Evolutionary conservation across 352 stramenopile genomes (phyloP), one percentile per base, ranked within the genome.

Genomic region (Phytophthora foliorum): DNA sequence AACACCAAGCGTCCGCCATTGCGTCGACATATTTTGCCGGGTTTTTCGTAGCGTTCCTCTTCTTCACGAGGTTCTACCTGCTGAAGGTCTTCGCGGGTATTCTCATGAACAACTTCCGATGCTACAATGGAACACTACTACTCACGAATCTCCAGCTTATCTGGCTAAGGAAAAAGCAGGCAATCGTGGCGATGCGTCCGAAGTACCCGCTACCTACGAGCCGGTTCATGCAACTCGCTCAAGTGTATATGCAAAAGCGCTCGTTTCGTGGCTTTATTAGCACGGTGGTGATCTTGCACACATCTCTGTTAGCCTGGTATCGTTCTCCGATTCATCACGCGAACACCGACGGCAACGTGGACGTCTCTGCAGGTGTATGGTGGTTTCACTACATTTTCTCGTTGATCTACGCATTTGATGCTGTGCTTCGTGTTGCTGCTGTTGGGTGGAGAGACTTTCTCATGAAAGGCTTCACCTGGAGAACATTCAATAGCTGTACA

Each of bases 41-140:
- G 6, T 92, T 96, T 52, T 97, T 95, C 49, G 86, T 92, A 6
- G 74, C 73, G 6, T 91, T 91, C 57, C 89, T 92, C 42, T 96
- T 93, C 60, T 86, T 90, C 63, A 90, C 81, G 5, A 77, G 84
- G 16, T 94, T 94, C 54, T 94, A 88, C 57, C 74, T 94, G 22
- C 69, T 94, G 7, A 89, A 90, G 62, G 76, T 92, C 0, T 94
- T 94, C 14, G 84, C 85, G 0, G 88, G 84, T 2, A 92, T 95
- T 69, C 87, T 95, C 48, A 91, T 95, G 70, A 95, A 95, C 64
- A 95, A 94, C 59, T 95, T 95, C 24, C 81, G 88, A 1, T 90
- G 81, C 55, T 89, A 92, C 78, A 95, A 92, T 56, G 88, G 88
- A 11, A 95, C 86, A 5, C 59, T 94, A 6, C 49, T 95, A 29